Conservation (phyloP, 2,329 filamentous ascomycete species). For the Ophiocordyceps robertsii region DNA sequence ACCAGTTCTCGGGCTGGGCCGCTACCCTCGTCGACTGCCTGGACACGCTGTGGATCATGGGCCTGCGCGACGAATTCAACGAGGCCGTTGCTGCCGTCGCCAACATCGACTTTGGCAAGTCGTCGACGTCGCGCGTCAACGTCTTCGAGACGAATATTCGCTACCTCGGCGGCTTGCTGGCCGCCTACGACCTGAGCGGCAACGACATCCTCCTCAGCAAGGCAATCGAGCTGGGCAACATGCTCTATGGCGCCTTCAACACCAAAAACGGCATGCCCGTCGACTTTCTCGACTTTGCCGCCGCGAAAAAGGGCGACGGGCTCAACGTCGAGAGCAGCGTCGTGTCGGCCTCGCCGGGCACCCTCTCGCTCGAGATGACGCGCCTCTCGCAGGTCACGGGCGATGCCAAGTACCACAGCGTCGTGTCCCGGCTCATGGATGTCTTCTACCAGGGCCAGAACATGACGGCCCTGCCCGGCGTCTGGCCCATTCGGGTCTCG, state of each 20-base stretch:
- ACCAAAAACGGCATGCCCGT: constrained; percentile 54
- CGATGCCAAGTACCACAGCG: constrained; percentile 62
- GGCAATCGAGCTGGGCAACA: constrained; percentile 47
- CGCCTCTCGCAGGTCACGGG: constrained; percentile 60
- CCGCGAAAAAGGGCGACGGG: constrained; percentile 21
- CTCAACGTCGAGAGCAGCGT: constrained; percentile 21
- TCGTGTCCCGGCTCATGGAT: constrained; percentile 53
- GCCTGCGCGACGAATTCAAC: constrained; percentile 49
- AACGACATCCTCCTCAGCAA: constrained; percentile 44
- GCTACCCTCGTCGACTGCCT: constrained; percentile 54
- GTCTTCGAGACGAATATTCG: constrained; percentile 61
- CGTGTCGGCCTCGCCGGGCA: constrained; percentile 39
- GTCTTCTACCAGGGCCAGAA: constrained; percentile 52
- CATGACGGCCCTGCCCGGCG: constrained; percentile 52
- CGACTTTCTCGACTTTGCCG: constrained; percentile 30
- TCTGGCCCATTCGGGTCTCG: constrained; percentile 58
- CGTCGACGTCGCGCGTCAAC: constrained; percentile 35
- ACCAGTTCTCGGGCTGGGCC: constrained; percentile 54
- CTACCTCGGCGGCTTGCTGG: constrained; percentile 55
- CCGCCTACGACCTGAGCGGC: constrained; percentile 55
- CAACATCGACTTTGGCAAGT: constrained; percentile 46
- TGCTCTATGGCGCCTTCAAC: constrained; percentile 54
- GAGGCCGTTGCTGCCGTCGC: constrained; percentile 45
- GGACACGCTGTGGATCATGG: constrained; percentile 65
- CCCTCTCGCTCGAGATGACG: constrained; percentile 60